Base-by-base conservation (phyloP, 352 stramenopile species). In the Pythium phragmitis region DNA sequence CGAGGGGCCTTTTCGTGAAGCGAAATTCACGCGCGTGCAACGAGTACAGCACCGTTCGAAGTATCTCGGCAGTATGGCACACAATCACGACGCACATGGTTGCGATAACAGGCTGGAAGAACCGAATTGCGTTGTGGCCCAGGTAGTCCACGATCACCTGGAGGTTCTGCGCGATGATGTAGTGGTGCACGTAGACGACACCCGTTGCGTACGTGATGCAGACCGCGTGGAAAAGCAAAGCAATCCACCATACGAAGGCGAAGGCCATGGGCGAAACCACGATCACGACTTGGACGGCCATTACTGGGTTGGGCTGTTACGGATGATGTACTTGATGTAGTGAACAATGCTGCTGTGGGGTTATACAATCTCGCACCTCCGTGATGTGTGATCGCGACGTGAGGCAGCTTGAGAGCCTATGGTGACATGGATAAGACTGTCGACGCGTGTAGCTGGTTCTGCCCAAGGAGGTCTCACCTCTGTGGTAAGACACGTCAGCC, bases 121-220 rank as follows among this genome's bases (percentile, higher is more conserved):
- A 66, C 11, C 49, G 8, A 28, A 66, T 42, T 0, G 50, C 30
- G 11, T 39, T 47, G 8, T 21, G 21, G 4, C 59, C 59, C 37
- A 66, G 47, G 34, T 60, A 66, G 49, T 59, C 41, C 26, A 66
- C 55, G 2, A 45, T 59, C 4, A 51, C 50, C 8, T 53, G 23
- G 1, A 66, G 16, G 12, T 57, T 33, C 37, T 59, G 36, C 0
- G 23, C 39, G 19, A 59, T 66, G 41, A 66, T 42, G 17, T 60
- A 66, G 3, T 41, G 49, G 28, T 66, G 59, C 8, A 66, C 7
- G 7, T 48, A 23, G 36, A 59, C 47, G 11, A 66, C 49, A 13
- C 33, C 19, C 6, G 45, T 12, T 17, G 39, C 30, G 30, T 60
- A 54, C 5, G 17, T n/a, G 17, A 54, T 33, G 41, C 41, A 54